Evolutionary conservation across 495 filamentous ascomycete genomes (phyloP), one percentile per base, ranked within the genome.

Genomic region (Talaromyces trachyspermus): DNA sequence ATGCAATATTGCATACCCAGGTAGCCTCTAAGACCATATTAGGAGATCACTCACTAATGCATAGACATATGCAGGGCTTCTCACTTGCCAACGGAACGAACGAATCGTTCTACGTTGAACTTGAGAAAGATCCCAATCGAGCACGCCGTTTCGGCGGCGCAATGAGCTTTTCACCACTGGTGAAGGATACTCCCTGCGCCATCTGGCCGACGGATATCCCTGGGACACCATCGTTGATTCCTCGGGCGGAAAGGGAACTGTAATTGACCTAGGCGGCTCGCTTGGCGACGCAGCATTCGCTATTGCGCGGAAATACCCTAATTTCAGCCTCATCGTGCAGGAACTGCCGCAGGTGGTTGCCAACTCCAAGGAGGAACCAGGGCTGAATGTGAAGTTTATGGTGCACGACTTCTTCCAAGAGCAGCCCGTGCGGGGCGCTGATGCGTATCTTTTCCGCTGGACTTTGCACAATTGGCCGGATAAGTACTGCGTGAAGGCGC

Each of bases 381-480:
- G 66, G 17, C 61, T 77, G 5, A 70, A 76, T 49, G 62, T 78
- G 0, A 78, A 77, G 49, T 71, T 71, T 62, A 69, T 76, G 55
- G n/a, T 52, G 57, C 75, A 81, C 43, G 73, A 81, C 55, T 78
- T 81, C 55, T 77, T 77, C 57, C 57, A 58, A 5, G 65, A 66
- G 58, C 79, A 83, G 64, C 64, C 66, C 0, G 65, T 72, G 26
- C 66, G 63, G 38, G 74, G 59, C 8, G 78, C 78, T 14, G 74
- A 78, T 47, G 71, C 78, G 0, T 80, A 79, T 55, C 69, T 74
- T 57, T 72, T 76, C 51, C 74, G 78, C 19, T 78, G 70, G 70
- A 75, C 77, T 46, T 53, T 82, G 42, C 79, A 80, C 57, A 76
- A 81, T 58, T 72, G 80, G 62, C 71, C 74, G 19, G 75, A 77